Percentiles rank a stretch among this genome's conserved stretches.
Conservation (phyloP, 345 rosid species). For the Hibiscus trionum region DNA sequence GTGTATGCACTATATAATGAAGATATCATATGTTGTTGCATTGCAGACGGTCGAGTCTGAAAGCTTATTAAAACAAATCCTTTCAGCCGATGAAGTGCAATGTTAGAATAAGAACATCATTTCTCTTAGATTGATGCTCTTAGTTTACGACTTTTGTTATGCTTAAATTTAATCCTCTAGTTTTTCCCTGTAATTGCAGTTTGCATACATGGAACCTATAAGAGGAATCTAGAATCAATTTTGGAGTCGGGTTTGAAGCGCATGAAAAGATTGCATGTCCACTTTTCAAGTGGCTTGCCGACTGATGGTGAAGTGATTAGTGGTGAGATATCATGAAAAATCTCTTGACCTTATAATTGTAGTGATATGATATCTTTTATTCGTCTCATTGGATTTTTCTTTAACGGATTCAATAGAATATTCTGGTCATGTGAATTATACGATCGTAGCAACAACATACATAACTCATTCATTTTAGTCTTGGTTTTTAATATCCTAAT, state of each 20-base stretch:
- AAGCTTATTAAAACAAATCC: conserved; percentile 59
- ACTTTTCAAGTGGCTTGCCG: conserved; percentile 84
- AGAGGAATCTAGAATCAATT: conserved; percentile 60
- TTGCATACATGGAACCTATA: conserved; percentile 91
- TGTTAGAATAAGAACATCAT: conserved; percentile 29
- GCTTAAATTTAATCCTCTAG: not conserved
- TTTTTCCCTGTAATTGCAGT: conserved; percentile 31
- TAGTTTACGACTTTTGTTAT: conserved; percentile 1
- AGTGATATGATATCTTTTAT: not conserved
- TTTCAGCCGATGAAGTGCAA: conserved; percentile 65
- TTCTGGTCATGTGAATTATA: not conserved
- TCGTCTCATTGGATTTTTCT: not conserved
- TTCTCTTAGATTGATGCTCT: not conserved
- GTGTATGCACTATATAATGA: not conserved
- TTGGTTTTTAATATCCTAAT: not conserved
- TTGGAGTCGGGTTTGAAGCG: conserved; percentile 70
- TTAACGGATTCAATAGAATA: not conserved
- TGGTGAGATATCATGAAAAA: too few relatives aligned
- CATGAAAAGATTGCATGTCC: conserved; percentile 80
- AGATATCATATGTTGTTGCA: conserved; percentile 4
- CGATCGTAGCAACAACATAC: not conserved
- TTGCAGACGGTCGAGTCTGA: conserved; percentile 72
- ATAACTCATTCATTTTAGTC: not conserved
- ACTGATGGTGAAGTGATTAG: too few relatives aligned
- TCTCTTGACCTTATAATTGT: not conserved